Conservation (phyloP, 2,329 filamentous ascomycete genomes). For the Gnomoniopsis sp. region DNA sequence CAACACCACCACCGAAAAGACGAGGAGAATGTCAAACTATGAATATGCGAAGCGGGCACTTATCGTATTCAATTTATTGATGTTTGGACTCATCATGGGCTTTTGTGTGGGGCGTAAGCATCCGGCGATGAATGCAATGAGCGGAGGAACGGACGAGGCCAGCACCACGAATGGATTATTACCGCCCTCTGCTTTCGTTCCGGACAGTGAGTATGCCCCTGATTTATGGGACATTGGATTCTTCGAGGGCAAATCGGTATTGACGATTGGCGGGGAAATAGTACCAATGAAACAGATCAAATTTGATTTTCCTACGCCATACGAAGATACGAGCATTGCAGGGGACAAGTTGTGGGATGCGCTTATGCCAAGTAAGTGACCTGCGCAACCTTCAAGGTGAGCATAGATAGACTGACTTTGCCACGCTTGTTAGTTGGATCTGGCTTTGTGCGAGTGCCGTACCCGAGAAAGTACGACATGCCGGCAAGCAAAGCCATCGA, state of each 20-base stretch:
- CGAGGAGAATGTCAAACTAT: not conserved
- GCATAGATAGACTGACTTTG: not conserved
- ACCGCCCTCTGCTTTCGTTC: constrained; percentile 8
- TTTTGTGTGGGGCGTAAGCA: constrained; percentile 8
- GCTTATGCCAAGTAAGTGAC: constrained; percentile 12
- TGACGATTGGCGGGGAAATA: not conserved
- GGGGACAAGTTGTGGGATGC: constrained; percentile 16
- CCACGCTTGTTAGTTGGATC: constrained; percentile 5
- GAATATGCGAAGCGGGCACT: constrained; percentile 1
- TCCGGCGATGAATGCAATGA: constrained; percentile 1
- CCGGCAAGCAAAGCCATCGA: constrained; percentile 14
- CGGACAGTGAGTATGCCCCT: constrained; percentile 6
- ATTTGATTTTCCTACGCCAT: constrained; percentile 15
- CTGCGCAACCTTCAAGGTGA: not conserved
- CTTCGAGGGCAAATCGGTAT: not conserved
- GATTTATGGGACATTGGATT: not conserved
- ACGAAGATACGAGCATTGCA: constrained; percentile 13
- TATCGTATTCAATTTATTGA: not conserved
- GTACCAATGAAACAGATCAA: constrained; percentile 10
- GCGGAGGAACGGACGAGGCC: not conserved
- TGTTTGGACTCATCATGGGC: constrained; percentile 3
- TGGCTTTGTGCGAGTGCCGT: constrained; percentile 15
- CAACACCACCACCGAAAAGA: not conserved
- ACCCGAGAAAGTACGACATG: constrained; percentile 15
- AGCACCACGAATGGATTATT: not conserved